phyloP scores from a whole-genome alignment of 1,139 yeast genomes.

The Geotrichum armillariae region DNA sequence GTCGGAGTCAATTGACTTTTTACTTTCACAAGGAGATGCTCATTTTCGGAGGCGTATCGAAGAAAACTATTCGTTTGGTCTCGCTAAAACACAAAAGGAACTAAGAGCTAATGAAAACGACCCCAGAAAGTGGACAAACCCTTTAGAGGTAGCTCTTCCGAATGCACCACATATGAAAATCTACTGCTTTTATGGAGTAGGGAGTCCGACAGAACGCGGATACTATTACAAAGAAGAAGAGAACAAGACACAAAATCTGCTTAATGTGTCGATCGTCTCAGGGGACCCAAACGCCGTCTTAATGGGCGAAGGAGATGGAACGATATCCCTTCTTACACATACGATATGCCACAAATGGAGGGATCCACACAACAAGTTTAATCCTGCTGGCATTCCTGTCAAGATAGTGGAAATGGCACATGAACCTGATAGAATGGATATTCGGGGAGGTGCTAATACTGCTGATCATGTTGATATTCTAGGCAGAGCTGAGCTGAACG shows the following conservation, averaged over 20 bases:
- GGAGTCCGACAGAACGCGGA: constrained; percentile 93
- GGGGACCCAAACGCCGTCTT: constrained; percentile 66
- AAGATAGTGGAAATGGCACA: constrained; percentile 87
- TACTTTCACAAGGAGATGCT: constrained; percentile 64
- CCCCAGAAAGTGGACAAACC: constrained; percentile 86
- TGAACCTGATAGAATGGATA: constrained; percentile 90
- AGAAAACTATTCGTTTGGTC: constrained; percentile 77
- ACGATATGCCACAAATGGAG: constrained; percentile 85
- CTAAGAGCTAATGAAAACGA: constrained; percentile 61
- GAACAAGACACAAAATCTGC: constrained; percentile 46
- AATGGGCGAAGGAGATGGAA: constrained; percentile 94
- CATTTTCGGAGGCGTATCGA: constrained; percentile 70
- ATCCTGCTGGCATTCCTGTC: constrained; percentile 74
- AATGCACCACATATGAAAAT: constrained; percentile 90
- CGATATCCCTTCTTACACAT: constrained; percentile 84
- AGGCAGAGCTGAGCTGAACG: constrained; percentile 91
- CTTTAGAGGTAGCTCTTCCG: constrained; percentile 87
- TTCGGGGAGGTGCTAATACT: constrained; percentile 95
- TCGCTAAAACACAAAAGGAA: constrained; percentile 61
- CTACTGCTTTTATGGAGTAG: constrained; percentile 91
- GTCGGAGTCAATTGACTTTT: constrained; percentile 61
- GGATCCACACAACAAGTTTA: constrained; percentile 64
- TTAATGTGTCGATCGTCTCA: constrained; percentile 64
- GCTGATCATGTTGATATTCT: constrained; percentile 97
- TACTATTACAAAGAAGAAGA: constrained; percentile 75